phyloP scores from a whole-genome alignment of 2,329 filamentous ascomycete genomes.

The Rachicladosporium sp. region DNA sequence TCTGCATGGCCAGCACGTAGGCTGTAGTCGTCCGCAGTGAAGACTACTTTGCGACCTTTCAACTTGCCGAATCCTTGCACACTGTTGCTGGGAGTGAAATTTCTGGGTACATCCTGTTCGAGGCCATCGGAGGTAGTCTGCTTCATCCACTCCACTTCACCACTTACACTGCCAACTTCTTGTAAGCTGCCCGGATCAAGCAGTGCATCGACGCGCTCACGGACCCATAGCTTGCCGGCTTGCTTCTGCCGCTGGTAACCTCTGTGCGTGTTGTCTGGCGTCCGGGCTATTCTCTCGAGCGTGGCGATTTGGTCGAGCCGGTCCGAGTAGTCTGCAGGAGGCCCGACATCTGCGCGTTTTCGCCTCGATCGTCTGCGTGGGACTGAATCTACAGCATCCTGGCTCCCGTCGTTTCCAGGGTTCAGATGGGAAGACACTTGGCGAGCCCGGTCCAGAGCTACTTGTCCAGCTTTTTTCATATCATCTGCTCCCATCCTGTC shows the following conservation, averaged over 20 bases:
- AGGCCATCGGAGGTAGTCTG: slow-evolving; percentile 26
- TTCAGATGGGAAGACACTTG: slow-evolving; percentile 4
- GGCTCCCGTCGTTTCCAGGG: too few relatives aligned
- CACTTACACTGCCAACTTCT: slow-evolving; percentile 49
- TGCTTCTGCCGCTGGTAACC: slow-evolving; percentile 53
- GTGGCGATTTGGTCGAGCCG: slow-evolving; percentile 44
- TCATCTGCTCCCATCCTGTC: too few relatives aligned
- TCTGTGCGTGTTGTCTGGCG: slow-evolving; percentile 40
- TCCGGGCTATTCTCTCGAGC: slow-evolving; percentile 41
- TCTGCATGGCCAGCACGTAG: slow-evolving; percentile 53
- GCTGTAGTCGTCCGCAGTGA: slow-evolving; percentile 54
- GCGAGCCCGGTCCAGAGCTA: too few relatives aligned
- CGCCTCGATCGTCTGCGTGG: slow-evolving; percentile 17
- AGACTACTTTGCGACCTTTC: slow-evolving; percentile 41
- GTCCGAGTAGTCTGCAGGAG: slow-evolving; percentile 51
- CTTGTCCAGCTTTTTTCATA: too few relatives aligned
- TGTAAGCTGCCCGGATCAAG: slow-evolving; percentile 44
- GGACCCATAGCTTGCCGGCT: slow-evolving; percentile 53
- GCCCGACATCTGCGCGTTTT: slow-evolving; percentile 26
- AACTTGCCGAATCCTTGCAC: slow-evolving; percentile 43
- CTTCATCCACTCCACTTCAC: slow-evolving; percentile 44
- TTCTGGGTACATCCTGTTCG: slow-evolving; percentile 33
- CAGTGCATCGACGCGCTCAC: slow-evolving; percentile 47
- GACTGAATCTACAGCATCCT: slow-evolving; percentile 1
- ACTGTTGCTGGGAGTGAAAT: slow-evolving; percentile 50